A percentile compares a stretch with the other conserved stretches of the same genome.
Conservation (phyloP, 352 stramenopile species). For the Elongisporangium senticosum region DNA sequence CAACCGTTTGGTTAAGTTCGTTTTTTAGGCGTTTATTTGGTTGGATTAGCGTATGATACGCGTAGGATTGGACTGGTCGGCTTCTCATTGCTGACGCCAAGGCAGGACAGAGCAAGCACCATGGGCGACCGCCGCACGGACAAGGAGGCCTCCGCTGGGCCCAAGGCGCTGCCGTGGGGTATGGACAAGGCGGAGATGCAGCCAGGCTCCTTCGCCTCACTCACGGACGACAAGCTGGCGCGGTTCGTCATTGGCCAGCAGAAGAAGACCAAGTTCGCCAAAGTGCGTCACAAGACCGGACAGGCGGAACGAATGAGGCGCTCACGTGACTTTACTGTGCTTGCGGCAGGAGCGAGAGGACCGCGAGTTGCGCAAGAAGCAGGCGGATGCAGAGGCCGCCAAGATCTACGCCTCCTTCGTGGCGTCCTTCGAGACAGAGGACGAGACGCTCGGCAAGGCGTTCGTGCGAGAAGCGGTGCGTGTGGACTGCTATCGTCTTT, state of each 20-base stretch:
- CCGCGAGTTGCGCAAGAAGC: conserved; percentile 75
- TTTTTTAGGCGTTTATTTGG: not conserved
- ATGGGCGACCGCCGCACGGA: conserved; percentile 2
- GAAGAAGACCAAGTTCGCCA: conserved; percentile 87
- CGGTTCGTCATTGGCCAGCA: conserved; percentile 71
- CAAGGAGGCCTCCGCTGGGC: not conserved
- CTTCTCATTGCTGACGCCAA: not conserved
- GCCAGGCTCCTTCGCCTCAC: conserved; percentile 49
- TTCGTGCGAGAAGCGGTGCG: conserved; percentile 44
- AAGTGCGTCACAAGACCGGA: conserved; percentile 22
- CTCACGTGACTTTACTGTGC: not conserved
- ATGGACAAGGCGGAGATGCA: conserved; percentile 64
- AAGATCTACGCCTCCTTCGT: conserved; percentile 89
- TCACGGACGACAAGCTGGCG: conserved; percentile 78
- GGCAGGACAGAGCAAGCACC: not conserved
- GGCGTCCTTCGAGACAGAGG: conserved; percentile 81
- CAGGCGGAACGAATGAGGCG: conserved; percentile 2
- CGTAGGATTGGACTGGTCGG: not conserved
- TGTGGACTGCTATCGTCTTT: not conserved
- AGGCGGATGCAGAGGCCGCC: conserved; percentile 80
- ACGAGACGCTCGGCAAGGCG: conserved; percentile 50
- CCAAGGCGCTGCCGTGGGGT: conserved; percentile 40
- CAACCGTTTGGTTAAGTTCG: not conserved
- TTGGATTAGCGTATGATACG: not conserved
- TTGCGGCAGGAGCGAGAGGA: conserved; percentile 59